These are phyloP conservation scores for Tuber microsphaerosporum DNA, from an alignment of 495 filamentous ascomycete species.

Conservation along the genomic window DNA sequence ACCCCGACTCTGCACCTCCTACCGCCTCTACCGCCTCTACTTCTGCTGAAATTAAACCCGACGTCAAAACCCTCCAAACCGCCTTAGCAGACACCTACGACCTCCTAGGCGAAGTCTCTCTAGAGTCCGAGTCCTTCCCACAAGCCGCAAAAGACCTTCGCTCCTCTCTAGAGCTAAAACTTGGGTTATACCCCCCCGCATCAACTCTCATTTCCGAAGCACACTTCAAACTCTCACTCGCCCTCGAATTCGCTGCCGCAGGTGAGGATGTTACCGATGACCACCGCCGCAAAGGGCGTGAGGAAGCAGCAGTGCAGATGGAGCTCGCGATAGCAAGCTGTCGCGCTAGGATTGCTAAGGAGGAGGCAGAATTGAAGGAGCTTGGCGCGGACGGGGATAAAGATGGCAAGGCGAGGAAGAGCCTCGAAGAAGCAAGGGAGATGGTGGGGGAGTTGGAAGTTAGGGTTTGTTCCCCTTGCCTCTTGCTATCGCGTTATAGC, in stretches of 20 bases:
- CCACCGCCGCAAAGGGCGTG: slow-evolving; percentile 60
- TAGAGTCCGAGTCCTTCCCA: slow-evolving; percentile 79
- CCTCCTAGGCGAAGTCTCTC: slow-evolving; percentile 66
- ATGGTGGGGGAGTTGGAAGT: slow-evolving; percentile 51
- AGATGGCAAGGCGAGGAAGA: slow-evolving; percentile 48
- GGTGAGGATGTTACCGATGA: slow-evolving; percentile 45
- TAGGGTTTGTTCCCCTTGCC: slow-evolving; percentile 32
- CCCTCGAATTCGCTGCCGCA: slow-evolving; percentile 70
- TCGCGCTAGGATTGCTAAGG: slow-evolving; percentile 63
- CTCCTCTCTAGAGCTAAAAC: slow-evolving; percentile 66
- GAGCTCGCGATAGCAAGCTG: slow-evolving; percentile 76
- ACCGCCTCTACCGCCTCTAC: background rate
- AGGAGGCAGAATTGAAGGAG: slow-evolving; percentile 57
- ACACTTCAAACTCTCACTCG: slow-evolving; percentile 90
- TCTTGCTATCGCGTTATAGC: background rate
- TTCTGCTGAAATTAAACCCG: slow-evolving; percentile 7
- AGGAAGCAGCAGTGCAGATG: slow-evolving; percentile 69
- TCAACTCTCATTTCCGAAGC: slow-evolving; percentile 83
- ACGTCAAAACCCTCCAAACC: slow-evolving; percentile 20
- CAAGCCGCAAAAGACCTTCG: slow-evolving; percentile 73
- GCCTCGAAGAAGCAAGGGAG: slow-evolving; percentile 76
- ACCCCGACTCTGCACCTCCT: slow-evolving; percentile 2
- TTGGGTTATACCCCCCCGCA: slow-evolving; percentile 66
- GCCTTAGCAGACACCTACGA: slow-evolving; percentile 72
- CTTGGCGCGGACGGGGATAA: slow-evolving; percentile 52